Base-by-base conservation (phyloP, 306 rosid species). In the Pyrus pyrifolia region DNA sequence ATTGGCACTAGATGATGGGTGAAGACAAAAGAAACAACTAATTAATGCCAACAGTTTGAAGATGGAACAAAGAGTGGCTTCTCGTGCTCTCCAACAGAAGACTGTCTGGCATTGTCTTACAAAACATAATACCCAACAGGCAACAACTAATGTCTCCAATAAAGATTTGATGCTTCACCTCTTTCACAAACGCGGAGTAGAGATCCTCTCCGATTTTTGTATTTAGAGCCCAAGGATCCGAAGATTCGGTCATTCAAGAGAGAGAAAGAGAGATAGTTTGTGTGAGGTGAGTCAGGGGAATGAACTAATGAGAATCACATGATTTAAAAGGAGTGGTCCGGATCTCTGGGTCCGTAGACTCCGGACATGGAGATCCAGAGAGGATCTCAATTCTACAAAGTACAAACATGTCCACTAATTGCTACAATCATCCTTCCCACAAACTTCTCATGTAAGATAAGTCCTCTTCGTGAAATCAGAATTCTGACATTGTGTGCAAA, bases 101-200 rank as follows among this genome's bases (percentile, higher is more conserved):
- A 30, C 14, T 67, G 70, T 61, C 74, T 81, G 76, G 58, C 68
- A 67, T 62, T 72, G 66, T 82, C 30, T 77, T 67, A 31, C 23
- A 5, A 61, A 61, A 12, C 18, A 61, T 61, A 19, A 40, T 40
- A 27, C 67, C 67, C 67, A 11, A 11, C 19, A 15, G 3, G 21
- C 21, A 49, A 15, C 55, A 49, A 4, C 21, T 49, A 49, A 49
- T 13, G 3, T 49, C 18, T 49, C 8, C 53, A 49, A 42, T 44
- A 46, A 72, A 19, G 58, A 77, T 77, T 61, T 77, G 81, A 78
- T 58, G 72, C 61, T 63, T 70, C 59, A 19, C 72, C 67, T 27
- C 64, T 70, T 53, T 35, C 40, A 35, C 40, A 35, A 35, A 35
- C 9, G 0, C 0, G 9, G 40, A 35, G 40, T 1, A 35, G 40